Evolutionary conservation across 2,329 filamentous ascomycete genomes (phyloP), one percentile per base, ranked within the genome.

Genomic region (Domatiomyces globalis): DNA sequence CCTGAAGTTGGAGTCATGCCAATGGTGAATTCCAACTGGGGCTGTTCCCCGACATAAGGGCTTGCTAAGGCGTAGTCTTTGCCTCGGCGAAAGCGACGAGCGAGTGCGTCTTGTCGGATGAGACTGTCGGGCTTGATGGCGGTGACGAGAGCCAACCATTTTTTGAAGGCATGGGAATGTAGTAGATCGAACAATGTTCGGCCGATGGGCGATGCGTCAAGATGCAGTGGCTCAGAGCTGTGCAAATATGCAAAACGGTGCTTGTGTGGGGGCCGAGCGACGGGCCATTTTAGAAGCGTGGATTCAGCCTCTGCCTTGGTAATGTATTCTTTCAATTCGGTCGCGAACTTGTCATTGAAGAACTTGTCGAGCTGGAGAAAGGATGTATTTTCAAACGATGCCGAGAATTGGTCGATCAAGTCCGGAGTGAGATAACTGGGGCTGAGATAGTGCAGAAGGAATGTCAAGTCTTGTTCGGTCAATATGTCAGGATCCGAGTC

Each of bases 11-110:
- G 88, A 3, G 92, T 96, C 55, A 96, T 76, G 44, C 85, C 83
- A 2, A 98, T 74, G 52, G 87, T 94, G 49, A 95, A 77, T 66
- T 98, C 92, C 2, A 98, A 72, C 46, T 87, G 83, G 10, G 87
- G 79, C 60, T 87, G 53, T 48, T 79, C 75, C 25, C 78, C 74
- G 29, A 77, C 83, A 63, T 94, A 87, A 19, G 85, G 83, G 18
- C 86, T 95, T 1, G 92, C 92, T 18, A 98, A 79, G 2, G 90
- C 94, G 66, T 98, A 98, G 69, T 98, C 92, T 56, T 82, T 70
- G 5, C 92, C 87, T 46, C 80, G 80, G 7, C 92, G 81, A 74
- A 98, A 98, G 33, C 89, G 80, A 19, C 92, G 81, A 0, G 86
- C 87, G n/a, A 94, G 69, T 48, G 94, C 69, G 62, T 94, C 84